Percentiles rank a stretch among this genome's conserved stretches.
These are phyloP conservation scores for Kuraishia ogatae DNA, from an alignment of 805 yeast species.

Conservation along the genomic window DNA sequence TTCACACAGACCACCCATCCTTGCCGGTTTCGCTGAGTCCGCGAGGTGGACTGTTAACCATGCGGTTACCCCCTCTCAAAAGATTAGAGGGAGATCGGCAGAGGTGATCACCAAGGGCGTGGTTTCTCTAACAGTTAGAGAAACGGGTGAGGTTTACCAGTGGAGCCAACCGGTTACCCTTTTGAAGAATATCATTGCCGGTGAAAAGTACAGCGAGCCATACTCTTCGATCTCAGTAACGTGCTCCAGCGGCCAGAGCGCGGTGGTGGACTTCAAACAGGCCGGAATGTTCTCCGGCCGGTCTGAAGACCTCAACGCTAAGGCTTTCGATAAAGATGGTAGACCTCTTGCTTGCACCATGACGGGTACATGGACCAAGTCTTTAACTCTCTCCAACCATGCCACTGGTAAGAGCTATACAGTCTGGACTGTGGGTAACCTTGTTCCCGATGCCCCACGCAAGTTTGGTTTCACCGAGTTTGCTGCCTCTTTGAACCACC, in stretches of 20 bases:
- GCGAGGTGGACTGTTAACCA: constrained; percentile 58
- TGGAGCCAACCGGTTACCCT: constrained; percentile 82
- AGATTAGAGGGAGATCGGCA: constrained; percentile 91
- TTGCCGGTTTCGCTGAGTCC: constrained; percentile 75
- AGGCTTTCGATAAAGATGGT: constrained; percentile 29
- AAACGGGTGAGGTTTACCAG: constrained; percentile 62
- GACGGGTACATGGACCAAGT: constrained; percentile 81
- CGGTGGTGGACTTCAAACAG: constrained; percentile 66
- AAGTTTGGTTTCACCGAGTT: constrained; percentile 84
- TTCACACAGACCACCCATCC: constrained; percentile 75
- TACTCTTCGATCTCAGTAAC: constrained; percentile 55
- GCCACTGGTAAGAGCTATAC: constrained; percentile 16
- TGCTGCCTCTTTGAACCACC: constrained; percentile 74
- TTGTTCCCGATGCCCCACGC: constrained; percentile 46
- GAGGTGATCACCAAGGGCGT: constrained; percentile 75
- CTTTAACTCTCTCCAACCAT: constrained; percentile 35
- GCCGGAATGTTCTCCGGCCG: constrained; percentile 85
- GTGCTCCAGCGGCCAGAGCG: constrained; percentile 60
- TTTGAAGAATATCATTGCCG: constrained; percentile 83
- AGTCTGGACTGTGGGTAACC: constrained; percentile 66
- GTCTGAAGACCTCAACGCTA: constrained; percentile 55
- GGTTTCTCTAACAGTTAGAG: constrained; percentile 44
- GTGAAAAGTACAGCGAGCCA: constrained; percentile 92
- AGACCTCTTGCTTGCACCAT: constrained; percentile 25
- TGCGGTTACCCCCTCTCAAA: constrained; percentile 69